phyloP scores from a whole-genome alignment of 1,284 basidiomycete species.

The Pulveroboletus sp. region DNA sequence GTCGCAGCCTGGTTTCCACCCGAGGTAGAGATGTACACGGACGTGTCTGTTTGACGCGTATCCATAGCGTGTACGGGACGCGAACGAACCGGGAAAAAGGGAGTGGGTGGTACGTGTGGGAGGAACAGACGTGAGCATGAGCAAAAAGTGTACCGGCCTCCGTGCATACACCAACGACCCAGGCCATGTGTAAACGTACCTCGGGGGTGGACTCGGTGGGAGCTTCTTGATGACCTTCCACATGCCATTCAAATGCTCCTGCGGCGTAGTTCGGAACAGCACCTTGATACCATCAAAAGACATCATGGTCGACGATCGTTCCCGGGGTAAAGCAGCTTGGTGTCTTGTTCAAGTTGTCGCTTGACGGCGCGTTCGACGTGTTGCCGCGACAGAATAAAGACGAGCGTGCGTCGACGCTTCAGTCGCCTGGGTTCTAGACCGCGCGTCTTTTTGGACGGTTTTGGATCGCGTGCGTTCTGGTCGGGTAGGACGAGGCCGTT shows the following conservation, averaged over 20 bases:
- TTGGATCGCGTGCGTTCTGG: neutral
- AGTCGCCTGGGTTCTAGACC: neutral
- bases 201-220: conserved; percentile 21
- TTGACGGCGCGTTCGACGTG: neutral
- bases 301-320: neutral
- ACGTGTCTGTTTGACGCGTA: conserved; percentile 26
- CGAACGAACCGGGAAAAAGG: no score
- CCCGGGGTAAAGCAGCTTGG: neutral
- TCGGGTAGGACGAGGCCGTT: neutral
- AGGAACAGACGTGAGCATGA: neutral
- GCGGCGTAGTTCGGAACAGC: conserved; percentile 26
- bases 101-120: no score
- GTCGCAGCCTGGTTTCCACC: conserved; percentile 31
- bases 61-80: no score
- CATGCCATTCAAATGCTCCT: conserved; percentile 34
- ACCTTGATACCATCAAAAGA: conserved; percentile 19
- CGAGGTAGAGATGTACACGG: conserved; percentile 35
- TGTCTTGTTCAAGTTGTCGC: neutral
- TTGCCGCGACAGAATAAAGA: neutral
- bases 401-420: neutral
- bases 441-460: neutral
- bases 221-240: conserved; percentile 27
- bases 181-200: conserved; percentile 10
- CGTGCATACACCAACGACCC: no score
- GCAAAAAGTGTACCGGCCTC: neutral